Base-by-base conservation (phyloP, 2,329 filamentous ascomycete genomes). In the Aspergillus sp. region DNA sequence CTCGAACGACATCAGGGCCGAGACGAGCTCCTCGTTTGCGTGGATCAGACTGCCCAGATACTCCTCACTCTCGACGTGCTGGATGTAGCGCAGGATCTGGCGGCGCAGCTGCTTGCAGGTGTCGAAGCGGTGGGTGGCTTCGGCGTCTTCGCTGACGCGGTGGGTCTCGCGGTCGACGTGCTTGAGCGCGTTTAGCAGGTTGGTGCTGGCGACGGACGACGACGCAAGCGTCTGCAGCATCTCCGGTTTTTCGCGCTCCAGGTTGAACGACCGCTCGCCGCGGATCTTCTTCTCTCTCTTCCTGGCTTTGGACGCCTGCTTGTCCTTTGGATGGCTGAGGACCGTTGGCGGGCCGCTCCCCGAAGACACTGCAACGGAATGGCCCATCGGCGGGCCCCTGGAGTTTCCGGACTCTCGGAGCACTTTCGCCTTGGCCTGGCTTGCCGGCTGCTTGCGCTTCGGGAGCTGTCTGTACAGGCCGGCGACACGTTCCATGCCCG, bases 21-120 rank as follows among this genome's bases (percentile, higher is more conserved):
- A 81, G 25, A 96, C 84, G n/a, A 98, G 78, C 59, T 93, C 84
- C 49, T 98, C 91, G 50, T 98, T 96, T 43, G 89, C 88, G 50
- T 91, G 85, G 12, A 98, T 78, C 4, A 98, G 71, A 39, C 85
- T 80, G 26, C 89, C 91, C 6, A 98, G 78, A 71, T 83, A 95
- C 51, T 96, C 80, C 52, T 96, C 89, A 6, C 78, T 80, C 55
- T 94, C 85, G 8, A 96, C 82, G 31, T 86, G 74, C 52, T 96
- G 86, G 42, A 96, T 94, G 56, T 95, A 96, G 35, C 86, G 81
- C 24, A 96, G 57, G 17, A 96, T 82, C 54, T 85, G 84, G 36
- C 86, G 74, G 30, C 91, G 75, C 8, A 96, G 73, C 29, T 76
- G 70, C 58, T 95, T 96, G 69, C 89, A 96, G 2, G 66, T 71